These are phyloP conservation scores for Salicornia ramosissima DNA, from an alignment of 148 eudicot species.

Conservation along the genomic window DNA sequence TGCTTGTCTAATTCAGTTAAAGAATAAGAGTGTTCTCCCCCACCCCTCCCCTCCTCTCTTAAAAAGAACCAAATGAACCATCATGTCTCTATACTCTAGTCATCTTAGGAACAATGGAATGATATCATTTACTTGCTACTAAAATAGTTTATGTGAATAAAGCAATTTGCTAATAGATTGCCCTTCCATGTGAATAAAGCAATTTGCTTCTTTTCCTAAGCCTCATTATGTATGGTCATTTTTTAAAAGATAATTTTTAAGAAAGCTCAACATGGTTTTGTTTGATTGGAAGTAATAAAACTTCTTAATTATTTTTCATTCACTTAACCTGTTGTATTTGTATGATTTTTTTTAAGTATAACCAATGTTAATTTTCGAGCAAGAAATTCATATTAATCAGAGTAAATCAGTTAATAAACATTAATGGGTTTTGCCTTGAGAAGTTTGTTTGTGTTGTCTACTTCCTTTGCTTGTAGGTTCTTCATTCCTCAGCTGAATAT, in stretches of 20 bases:
- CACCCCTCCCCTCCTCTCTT: no score
- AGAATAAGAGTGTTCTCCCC: no score
- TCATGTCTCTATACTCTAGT: neutral
- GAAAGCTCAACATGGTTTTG: neutral
- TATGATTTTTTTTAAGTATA: neutral
- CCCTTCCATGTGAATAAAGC: neutral
- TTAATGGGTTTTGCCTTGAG: conserved; percentile 5
- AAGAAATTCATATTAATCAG: neutral
- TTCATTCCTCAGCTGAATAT: conserved; percentile 20
- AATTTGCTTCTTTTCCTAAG: neutral
- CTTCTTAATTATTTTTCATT: neutral
- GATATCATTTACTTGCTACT: no score
- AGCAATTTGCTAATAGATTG: neutral
- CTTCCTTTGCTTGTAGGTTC: conserved; percentile 21
- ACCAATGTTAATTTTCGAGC: neutral
- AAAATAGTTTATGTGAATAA: no score
- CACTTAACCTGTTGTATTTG: neutral
- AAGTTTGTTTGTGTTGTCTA: conserved; percentile 13
- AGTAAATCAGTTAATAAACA: neutral
- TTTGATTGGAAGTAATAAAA: neutral
- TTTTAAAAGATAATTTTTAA: neutral
- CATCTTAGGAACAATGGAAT: neutral
- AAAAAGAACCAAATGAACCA: no score
- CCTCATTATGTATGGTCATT: neutral
- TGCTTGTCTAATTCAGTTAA: neutral